Percentiles rank a stretch among this genome's conserved stretches.
These are phyloP conservation scores for Dimargaris verticillata DNA, from an alignment of 192 early-diverging fungal genomes.

Conservation along the genomic window DNA sequence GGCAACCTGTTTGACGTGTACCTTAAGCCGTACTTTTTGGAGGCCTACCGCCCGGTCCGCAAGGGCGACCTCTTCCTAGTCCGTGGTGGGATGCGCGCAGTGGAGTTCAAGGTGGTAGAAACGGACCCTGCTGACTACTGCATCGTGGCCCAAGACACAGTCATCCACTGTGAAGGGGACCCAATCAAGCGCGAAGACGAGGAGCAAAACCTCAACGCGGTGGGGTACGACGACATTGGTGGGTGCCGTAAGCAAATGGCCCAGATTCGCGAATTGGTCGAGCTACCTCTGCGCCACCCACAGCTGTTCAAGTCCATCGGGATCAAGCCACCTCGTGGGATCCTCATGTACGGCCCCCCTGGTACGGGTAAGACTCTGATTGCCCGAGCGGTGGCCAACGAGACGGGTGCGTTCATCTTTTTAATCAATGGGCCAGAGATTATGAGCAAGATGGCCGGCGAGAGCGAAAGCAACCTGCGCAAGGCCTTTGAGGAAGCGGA, in stretches of 20 bases:
- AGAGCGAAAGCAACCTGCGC: slow-evolving; percentile 90
- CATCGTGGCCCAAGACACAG: slow-evolving; percentile 94
- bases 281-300: slow-evolving; percentile 92
- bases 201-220: slow-evolving; percentile 76
- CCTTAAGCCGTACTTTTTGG: slow-evolving; percentile 96
- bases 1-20: slow-evolving; percentile 96
- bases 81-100: slow-evolving; percentile 88
- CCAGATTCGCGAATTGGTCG: slow-evolving; percentile 96
- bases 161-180: slow-evolving; percentile 97
- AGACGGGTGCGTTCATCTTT: slow-evolving; percentile 99
- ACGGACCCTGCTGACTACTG: slow-evolving; percentile 89
- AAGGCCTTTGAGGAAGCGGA: slow-evolving; percentile 99
- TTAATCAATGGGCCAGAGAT: slow-evolving; percentile 98
- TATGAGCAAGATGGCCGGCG: slow-evolving; percentile 99
- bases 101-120: slow-evolving; percentile 98
- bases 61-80: slow-evolving; percentile 92
- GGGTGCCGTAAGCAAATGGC: slow-evolving; percentile 97
- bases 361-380: slow-evolving; percentile 99
- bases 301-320: slow-evolving; percentile 98
- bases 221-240: slow-evolving; percentile 98
- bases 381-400: slow-evolving; percentile 96
- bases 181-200: slow-evolving; percentile 99
- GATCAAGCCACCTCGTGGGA: slow-evolving; percentile 96
- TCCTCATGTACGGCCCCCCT: slow-evolving; percentile 95
- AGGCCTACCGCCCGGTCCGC: slow-evolving; percentile 91